Conservation (phyloP, 257 asterid species). For the Perilla frutescens region DNA sequence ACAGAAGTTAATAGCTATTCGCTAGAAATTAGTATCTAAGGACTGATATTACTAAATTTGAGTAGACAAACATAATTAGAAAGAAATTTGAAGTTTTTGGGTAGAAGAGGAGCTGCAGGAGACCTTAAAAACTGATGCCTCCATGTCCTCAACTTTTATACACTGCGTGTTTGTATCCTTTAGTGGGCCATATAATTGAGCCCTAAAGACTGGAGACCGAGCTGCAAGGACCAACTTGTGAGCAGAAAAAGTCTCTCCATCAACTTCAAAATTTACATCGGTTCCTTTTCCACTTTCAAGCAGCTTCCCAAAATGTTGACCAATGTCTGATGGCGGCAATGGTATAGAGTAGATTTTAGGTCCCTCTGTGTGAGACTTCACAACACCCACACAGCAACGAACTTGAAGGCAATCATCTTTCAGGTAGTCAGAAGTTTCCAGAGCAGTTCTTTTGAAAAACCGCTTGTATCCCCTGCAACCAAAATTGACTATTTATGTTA, state of each 20-base stretch:
- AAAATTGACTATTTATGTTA: constrained; percentile 24
- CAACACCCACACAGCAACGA: constrained; percentile 94
- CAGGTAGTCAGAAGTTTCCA: constrained; percentile 87
- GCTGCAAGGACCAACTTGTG: constrained; percentile 95
- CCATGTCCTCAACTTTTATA: constrained; percentile 81
- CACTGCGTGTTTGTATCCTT: constrained; percentile 73
- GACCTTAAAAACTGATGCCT: constrained; percentile 91
- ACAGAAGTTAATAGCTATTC: not conserved
- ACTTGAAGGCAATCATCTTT: constrained; percentile 86
- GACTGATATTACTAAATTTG: not conserved
- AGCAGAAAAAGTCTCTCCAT: constrained; percentile 73
- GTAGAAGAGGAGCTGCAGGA: constrained; percentile 25
- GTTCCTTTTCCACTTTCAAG: constrained; percentile 78
- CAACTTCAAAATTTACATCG: constrained; percentile 74
- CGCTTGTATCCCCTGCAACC: constrained; percentile 91
- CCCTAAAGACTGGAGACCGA: constrained; percentile 97
- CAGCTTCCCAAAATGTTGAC: constrained; percentile 84
- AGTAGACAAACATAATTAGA: not conserved
- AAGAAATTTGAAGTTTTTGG: constrained; percentile 9
- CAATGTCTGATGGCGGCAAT: constrained; percentile 80
- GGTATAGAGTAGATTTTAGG: constrained; percentile 81
- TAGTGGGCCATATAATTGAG: constrained; percentile 96
- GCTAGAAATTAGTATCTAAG: constrained; percentile 8
- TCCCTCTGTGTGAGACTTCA: constrained; percentile 80
- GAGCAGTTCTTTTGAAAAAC: constrained; percentile 71